Conservation (phyloP, 1,139 yeast genomes). For the Saccharomyces hybrid region DNA sequence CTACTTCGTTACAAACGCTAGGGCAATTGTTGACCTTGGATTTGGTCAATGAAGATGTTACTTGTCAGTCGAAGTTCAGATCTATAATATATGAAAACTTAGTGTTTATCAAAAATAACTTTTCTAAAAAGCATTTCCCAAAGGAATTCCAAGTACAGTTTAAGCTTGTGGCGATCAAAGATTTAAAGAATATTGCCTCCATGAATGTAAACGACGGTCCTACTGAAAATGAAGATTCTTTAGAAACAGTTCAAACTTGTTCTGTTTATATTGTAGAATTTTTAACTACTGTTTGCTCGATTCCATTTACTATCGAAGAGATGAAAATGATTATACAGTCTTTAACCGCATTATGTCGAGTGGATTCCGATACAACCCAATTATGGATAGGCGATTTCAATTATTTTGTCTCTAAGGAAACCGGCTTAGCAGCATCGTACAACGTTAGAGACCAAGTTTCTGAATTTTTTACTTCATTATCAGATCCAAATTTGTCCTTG, state of each 20-base stretch:
- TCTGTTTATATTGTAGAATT: slow-evolving; percentile 30
- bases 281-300: slow-evolving; percentile 21
- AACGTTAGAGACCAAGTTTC: slow-evolving; percentile 47
- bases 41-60: slow-evolving; percentile 3
- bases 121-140: slow-evolving; percentile 28
- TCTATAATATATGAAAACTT: slow-evolving; percentile 26
- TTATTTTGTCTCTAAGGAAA: slow-evolving; percentile 60
- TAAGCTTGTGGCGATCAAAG: slow-evolving; percentile 17
- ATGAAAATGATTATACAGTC: slow-evolving; percentile 10
- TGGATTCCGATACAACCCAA: slow-evolving; percentile 31
- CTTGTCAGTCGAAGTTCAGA: slow-evolving; percentile 12
- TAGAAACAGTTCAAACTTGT: slow-evolving; percentile 27
- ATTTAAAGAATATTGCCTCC: slow-evolving; percentile 15
- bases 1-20: slow-evolving; percentile 14
- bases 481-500: slow-evolving; percentile 22
- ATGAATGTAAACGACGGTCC: slow-evolving; percentile 1
- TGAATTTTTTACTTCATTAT: slow-evolving; percentile 32
- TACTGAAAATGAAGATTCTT: slow-evolving; percentile 10
- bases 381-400: slow-evolving; percentile 52
- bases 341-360: slow-evolving; percentile 15
- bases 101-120: slow-evolving; percentile 28
- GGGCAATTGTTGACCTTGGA: slow-evolving; percentile 12
- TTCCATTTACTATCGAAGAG: slow-evolving; percentile 11
- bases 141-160: slow-evolving; percentile 6
- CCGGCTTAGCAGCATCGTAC: slow-evolving; percentile 49